Base-by-base conservation (phyloP, 257 asterid species). In the Solanum sitiens region DNA sequence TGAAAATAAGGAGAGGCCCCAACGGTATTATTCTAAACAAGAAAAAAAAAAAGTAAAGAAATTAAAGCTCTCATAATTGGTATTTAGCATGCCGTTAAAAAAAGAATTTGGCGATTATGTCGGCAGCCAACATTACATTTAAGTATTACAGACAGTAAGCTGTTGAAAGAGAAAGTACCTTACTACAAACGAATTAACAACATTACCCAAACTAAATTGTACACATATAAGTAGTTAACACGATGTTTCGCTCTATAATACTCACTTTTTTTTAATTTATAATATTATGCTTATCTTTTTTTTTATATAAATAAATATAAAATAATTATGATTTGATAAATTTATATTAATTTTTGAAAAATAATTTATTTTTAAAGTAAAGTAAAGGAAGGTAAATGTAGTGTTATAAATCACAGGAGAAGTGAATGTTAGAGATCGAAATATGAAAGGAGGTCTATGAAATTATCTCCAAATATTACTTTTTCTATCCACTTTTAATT, bases 401-500 rank as follows among this genome's bases (percentile, higher is more conserved):
- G 21, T 50, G 61, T 0, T 21, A 50, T 50, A 2, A 50, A 50
- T 5, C 8, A 50, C 0, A 50, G 21, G 21, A 50, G 61, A 6
- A 3, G 61, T 50, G 3, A 50, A 50, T 50, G 23, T 0, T 50
- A 50, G 2, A 50, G 21, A 50, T 15, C 9, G 1, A 16, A 50
- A 50, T 16, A 3, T 16, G 0, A 50, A 50, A 0, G 3, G 1
- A 50, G 23, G 9, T 15, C 5, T 50, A 0, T 50, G 8, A 15
- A 50, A 50, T 50, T 50, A 50, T 50, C 1, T 20, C 21, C 15
- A 15, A 15, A 50, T 50, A 7, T 5, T 50, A 5, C 0, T 50
- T 50, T 0, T 1, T 50, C 0, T 1, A 21, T 15, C 0, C 8
- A 14, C 0, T 14, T 50, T 50, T 50, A 50, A 50, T 0, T 5